Evolutionary conservation across 768 basidiomycete genomes (phyloP), one percentile per base, ranked within the genome.

Genomic region (Mycena epipterygia): DNA sequence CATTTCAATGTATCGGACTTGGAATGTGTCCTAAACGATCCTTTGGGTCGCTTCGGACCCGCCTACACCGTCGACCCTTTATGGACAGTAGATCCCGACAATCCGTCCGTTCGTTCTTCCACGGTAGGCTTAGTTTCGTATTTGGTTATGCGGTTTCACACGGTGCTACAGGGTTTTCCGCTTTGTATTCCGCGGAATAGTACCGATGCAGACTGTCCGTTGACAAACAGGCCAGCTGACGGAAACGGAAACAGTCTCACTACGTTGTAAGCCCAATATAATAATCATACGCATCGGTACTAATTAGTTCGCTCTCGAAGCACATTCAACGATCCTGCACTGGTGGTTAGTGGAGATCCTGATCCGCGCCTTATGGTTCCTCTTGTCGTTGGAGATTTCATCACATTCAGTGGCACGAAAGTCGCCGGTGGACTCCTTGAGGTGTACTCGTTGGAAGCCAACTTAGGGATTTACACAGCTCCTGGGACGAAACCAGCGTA

Each of bases 381-480:
- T 27, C 53, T 55, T 37, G 58, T 44, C 21, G 46, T 58, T 3
- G 75, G 75, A 59, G 74, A 44, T 17, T 44, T 9, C 42, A 44
- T 46, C 25, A 49, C 23, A 12, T 49, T 49, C 48, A 49, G 6
- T 62, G 76, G 68, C 30, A 72, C 42, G 9, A 68, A 72, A 52
- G 35, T 25, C 5, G 37, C 73, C 27, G 48, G 21, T 64, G 44
- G n/a, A 21, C 42, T 44, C 21, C 48, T 73, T 27, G 72, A 62
- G 11, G 56, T 68, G 0, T 76, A 76, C 35, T 69, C 72, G 4
- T 56, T 76, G 13, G 67, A 71, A n/a, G 75, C 74, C 0, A 76
- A 75, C 23, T 32, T 76, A 21, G 74, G 74, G 0, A 55, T 76
- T n/a, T 73, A 73, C 41, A 76, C 75, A 2, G 64, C 74, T 8